Base-by-base conservation (phyloP, 768 basidiomycete species). In the Galerina marginata region DNA sequence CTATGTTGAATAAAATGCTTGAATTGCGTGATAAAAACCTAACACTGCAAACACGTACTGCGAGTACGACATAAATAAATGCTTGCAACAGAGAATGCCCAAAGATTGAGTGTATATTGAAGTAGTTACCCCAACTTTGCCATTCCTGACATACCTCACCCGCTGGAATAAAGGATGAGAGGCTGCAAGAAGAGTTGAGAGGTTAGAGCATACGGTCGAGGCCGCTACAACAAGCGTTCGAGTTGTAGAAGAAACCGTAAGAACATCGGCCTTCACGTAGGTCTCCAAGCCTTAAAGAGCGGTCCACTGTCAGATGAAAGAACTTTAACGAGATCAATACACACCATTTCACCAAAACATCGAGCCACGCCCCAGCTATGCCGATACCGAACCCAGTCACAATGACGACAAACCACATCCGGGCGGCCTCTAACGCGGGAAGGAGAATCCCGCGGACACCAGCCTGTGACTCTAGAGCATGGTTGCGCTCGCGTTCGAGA, bases 271-370 rank as follows among this genome's bases (percentile, higher is more conserved):
- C 90, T 71, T 88, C 87, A 2, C 88, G 82, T 40, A 91, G 70
- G 66, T 91, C 89, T 25, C 83, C 84, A 56, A 91, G 72, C 90
- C 89, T 90, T 9, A 44, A 46, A 56, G 12, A 50, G 56, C 48
- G 9, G 54, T 63, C 23, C 23, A 26, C 39, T 51, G 20, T 20
- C 20, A 20, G 26, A 16, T 33, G 50, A 9, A 58, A 54, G 15
- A 3, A 12, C 4, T 56, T 55, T 9, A 16, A 23, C 20, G 6
- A 38, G 61, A 43, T 38, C 7, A 38, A 50, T 37, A 74, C 78
- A 49, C 70, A 89, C 89, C 90, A 91, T 75, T 85, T 86, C 7
- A 91, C 89, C 40, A 91, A 74, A 6, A 91, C 83, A 73, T 91
- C 90, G 58, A 91, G 66, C 85, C 85, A 90, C 3, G 86, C 90